Evolutionary conservation across 2,329 filamentous ascomycete genomes (phyloP).

Genomic region (Stromatinia cepivora): DNA sequence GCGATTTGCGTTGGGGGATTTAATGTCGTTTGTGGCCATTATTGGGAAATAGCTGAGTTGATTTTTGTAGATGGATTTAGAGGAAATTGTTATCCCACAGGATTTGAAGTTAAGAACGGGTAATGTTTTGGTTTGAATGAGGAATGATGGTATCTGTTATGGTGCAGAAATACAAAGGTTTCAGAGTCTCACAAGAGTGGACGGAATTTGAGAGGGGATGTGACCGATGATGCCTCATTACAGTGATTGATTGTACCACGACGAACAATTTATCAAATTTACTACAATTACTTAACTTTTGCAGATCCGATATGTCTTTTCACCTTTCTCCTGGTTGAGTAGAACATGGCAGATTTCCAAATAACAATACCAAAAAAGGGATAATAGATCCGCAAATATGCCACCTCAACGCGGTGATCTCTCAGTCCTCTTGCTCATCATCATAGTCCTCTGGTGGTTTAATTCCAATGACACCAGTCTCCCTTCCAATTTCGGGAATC

Average conservation of each 20-base stretch:
- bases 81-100: background rate
- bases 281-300: background rate
- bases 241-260: background rate
- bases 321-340: conserved; percentile 2
- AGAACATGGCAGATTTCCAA: conserved; percentile 9
- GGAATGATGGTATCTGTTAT: background rate
- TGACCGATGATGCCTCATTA: conserved; percentile 9
- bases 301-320: conserved; percentile 7
- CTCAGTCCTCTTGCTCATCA: conserved; percentile 36
- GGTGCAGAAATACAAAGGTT: conserved; percentile 9
- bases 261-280: background rate
- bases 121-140: background rate
- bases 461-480: conserved; percentile 36
- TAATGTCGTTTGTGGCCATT: conserved; percentile 27
- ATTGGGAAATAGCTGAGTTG: background rate
- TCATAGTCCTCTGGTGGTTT: conserved; percentile 40
- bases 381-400: conserved; percentile 28
- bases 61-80: background rate
- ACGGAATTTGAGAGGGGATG: conserved; percentile 1
- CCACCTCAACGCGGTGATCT: conserved; percentile 36
- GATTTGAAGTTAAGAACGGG: background rate
- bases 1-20: conserved; percentile 30
- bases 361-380: background rate
- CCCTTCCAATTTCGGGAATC: conserved; percentile 45
- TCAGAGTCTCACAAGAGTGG: background rate